phyloP scores from a whole-genome alignment of 148 eudicot species.

The Spergularia marina region DNA sequence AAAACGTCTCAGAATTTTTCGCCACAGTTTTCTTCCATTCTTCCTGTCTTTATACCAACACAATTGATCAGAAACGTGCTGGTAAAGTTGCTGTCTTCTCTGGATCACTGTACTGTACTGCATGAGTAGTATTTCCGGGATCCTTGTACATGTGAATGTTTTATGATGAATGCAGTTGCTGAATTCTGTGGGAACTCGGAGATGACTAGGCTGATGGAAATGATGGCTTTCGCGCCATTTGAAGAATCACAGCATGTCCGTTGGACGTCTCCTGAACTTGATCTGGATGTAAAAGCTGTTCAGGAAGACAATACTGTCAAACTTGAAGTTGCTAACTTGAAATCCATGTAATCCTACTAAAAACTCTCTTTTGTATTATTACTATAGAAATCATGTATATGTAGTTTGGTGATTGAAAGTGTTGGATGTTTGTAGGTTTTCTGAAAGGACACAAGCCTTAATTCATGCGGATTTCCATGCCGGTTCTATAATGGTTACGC shows the following conservation, averaged over 20 bases:
- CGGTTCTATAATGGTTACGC: constrained; percentile 88
- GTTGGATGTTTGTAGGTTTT: constrained; percentile 51
- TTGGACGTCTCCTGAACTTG: constrained; percentile 75
- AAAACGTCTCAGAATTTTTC: constrained; percentile 65
- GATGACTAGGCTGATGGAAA: constrained; percentile 65
- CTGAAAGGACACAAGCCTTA: constrained; percentile 88
- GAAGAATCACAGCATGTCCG: constrained; percentile 56
- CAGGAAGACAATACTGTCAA: constrained; percentile 57
- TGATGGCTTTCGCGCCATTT: constrained; percentile 69
- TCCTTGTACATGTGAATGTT: not conserved
- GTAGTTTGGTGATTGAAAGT: not conserved
- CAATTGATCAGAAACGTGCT: constrained; percentile 63
- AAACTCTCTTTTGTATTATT: not conserved
- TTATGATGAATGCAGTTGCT: constrained; percentile 49
- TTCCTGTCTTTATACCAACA: constrained; percentile 59
- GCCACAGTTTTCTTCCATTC: constrained; percentile 64
- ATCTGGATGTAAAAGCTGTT: constrained; percentile 66
- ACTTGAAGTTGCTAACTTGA: constrained; percentile 66
- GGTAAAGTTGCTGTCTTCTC: constrained; percentile 28
- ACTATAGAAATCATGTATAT: too few relatives aligned
- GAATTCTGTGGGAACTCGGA: constrained; percentile 76
- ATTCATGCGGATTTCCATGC: constrained; percentile 94
- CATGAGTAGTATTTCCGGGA: too few relatives aligned
- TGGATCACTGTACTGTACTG: too few relatives aligned
- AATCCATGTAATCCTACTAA: constrained; percentile 46